Evolutionary conservation across 2,329 filamentous ascomycete species (phyloP).

Genomic region (Stachybotrys elegans): DNA sequence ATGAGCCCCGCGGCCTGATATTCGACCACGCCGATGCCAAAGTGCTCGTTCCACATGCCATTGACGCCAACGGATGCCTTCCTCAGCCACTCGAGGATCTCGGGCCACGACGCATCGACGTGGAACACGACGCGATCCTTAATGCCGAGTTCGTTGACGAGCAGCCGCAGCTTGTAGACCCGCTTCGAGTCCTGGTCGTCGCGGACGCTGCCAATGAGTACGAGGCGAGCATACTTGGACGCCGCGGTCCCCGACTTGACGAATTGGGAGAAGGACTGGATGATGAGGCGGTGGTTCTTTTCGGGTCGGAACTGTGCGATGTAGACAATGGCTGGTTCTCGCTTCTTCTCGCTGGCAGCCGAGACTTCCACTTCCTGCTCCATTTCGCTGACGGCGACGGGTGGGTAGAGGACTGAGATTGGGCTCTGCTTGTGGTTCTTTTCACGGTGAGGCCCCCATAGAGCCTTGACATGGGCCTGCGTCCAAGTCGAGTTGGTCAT

Average conservation of each 20-base stretch:
- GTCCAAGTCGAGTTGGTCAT: slow-evolving; percentile 99
- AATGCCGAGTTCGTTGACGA: slow-evolving; percentile 81
- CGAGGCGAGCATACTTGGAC: slow-evolving; percentile 57
- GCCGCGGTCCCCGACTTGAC: slow-evolving; percentile 49
- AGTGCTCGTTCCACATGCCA: slow-evolving; percentile 99
- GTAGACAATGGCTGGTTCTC: slow-evolving; percentile 75
- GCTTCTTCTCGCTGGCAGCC: slow-evolving; percentile 59
- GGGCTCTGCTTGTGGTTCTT: slow-evolving; percentile 41
- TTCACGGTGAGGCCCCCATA: slow-evolving; percentile 65
- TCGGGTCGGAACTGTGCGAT: slow-evolving; percentile 97
- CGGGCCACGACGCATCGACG: slow-evolving; percentile 83
- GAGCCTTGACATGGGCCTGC: slow-evolving; percentile 68
- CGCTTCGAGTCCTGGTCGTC: slow-evolving; percentile 74
- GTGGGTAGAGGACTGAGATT: slow-evolving; percentile 81
- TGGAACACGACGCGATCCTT: slow-evolving; percentile 83
- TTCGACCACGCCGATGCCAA: slow-evolving; percentile 96
- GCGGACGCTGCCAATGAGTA: slow-evolving; percentile 89
- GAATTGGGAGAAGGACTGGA: slow-evolving; percentile 79
- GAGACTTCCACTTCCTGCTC: slow-evolving; percentile 69
- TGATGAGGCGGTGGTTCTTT: slow-evolving; percentile 87
- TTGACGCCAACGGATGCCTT: slow-evolving; percentile 84
- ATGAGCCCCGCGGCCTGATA: slow-evolving; percentile 95
- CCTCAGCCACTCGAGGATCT: slow-evolving; percentile 75
- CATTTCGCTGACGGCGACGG: slow-evolving; percentile 83
- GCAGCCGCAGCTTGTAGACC: slow-evolving; percentile 81